A percentile compares a stretch with the other conserved stretches of the same genome.
Conservation (phyloP, 2,329 filamentous ascomycete species). For the Alternaria consortialis region DNA sequence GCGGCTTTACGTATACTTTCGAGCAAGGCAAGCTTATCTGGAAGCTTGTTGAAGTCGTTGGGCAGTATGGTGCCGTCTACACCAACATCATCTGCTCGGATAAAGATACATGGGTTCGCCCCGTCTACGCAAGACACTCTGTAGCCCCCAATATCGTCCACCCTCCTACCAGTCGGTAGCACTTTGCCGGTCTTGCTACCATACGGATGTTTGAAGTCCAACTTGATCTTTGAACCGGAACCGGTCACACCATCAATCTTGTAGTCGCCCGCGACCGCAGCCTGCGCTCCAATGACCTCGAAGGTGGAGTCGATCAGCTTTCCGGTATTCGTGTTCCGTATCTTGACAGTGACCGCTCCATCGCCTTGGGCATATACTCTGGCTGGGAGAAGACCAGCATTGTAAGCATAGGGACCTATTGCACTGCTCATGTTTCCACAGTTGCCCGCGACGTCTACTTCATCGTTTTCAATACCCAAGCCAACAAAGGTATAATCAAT, state of each 20-base stretch:
- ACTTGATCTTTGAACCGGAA: constrained; percentile 63
- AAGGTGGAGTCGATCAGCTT: constrained; percentile 71
- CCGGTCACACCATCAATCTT: constrained; percentile 71
- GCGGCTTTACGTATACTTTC: constrained; percentile 67
- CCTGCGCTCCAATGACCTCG: constrained; percentile 58
- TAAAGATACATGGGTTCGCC: constrained; percentile 70
- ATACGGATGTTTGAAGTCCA: constrained; percentile 70
- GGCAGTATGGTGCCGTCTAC: constrained; percentile 63
- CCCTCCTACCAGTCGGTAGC: constrained; percentile 66
- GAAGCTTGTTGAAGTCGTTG: constrained; percentile 61
- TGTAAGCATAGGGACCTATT: constrained; percentile 68
- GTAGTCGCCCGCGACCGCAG: constrained; percentile 63
- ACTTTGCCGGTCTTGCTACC: constrained; percentile 70
- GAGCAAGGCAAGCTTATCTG: constrained; percentile 60
- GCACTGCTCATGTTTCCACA: constrained; percentile 84
- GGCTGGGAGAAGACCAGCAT: constrained; percentile 61
- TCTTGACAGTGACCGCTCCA: constrained; percentile 61
- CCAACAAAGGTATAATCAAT: constrained; percentile 78
- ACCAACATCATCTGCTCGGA: constrained; percentile 63
- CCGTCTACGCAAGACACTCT: constrained; percentile 69
- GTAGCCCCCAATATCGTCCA: constrained; percentile 62
- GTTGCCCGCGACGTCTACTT: constrained; percentile 73
- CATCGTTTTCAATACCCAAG: constrained; percentile 68
- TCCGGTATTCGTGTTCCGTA: constrained; percentile 76
- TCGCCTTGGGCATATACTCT: constrained; percentile 37